Conservation (phyloP, 495 filamentous ascomycete species). For the Filosporella fistucella region DNA sequence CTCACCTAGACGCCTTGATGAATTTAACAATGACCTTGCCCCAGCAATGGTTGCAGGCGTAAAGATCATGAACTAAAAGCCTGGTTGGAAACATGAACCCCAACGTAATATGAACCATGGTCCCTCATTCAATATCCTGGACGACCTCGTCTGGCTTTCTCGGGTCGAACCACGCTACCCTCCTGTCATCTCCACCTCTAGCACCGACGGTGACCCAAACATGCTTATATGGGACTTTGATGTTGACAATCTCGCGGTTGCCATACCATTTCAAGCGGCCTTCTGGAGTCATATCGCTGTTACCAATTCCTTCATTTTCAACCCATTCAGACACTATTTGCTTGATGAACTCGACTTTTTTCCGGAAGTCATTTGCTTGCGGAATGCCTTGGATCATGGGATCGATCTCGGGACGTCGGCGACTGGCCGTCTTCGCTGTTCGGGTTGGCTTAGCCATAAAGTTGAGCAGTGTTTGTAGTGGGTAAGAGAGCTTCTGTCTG, state of each 20-base stretch:
- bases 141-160: constrained; percentile 39
- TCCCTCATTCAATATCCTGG: constrained; percentile 37
- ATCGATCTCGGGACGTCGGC: constrained; percentile 45
- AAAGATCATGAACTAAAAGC: too few relatives aligned
- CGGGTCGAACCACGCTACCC: constrained; percentile 47
- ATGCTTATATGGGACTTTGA: constrained; percentile 57
- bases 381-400: constrained; percentile 58
- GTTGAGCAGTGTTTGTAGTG: constrained; percentile 54
- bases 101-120: too few relatives aligned
- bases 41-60: too few relatives aligned
- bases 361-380: constrained; percentile 72
- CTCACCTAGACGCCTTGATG: too few relatives aligned
- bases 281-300: constrained; percentile 42
- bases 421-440: constrained; percentile 35
- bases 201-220: constrained; percentile 85
- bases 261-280: constrained; percentile 63
- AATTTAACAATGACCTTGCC: too few relatives aligned
- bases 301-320: constrained; percentile 64
- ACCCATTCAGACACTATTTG: constrained; percentile 69
- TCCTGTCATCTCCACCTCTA: constrained; percentile 61
- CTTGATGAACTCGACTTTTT: constrained; percentile 72
- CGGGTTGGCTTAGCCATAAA: constrained; percentile 37
- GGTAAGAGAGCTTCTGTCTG: constrained; percentile 53
- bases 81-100: too few relatives aligned
- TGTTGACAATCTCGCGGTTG: constrained; percentile 54